Percentiles rank a stretch among this genome's conserved stretches.
Evolutionary conservation across 1,139 yeast genomes (phyloP).

Genomic region (Pichia sp.): DNA sequence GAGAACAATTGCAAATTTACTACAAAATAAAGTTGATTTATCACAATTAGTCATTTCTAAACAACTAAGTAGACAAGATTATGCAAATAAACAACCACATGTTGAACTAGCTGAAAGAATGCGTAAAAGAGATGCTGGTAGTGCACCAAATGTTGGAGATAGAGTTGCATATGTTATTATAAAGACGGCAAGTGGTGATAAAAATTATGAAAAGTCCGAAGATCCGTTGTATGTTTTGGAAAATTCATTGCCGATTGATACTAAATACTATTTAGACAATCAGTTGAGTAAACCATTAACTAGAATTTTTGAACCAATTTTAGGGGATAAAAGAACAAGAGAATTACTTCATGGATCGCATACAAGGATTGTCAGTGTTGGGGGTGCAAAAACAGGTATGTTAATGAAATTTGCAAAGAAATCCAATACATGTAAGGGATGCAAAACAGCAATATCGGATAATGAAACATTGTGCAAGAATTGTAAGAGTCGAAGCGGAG

Average conservation of each 20-base stretch:
- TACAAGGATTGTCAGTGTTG: conserved; percentile 68
- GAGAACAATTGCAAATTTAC: conserved; percentile 78
- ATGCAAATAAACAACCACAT: conserved; percentile 95
- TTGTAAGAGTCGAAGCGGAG: conserved; percentile 71
- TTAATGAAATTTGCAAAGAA: conserved; percentile 88
- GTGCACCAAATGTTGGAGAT: conserved; percentile 95
- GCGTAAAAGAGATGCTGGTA: conserved; percentile 94
- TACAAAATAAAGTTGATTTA: conserved; percentile 87
- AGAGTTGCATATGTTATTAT: conserved; percentile 96
- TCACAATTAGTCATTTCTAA: conserved; percentile 93
- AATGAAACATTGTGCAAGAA: conserved; percentile 64
- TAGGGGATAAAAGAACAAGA: conserved; percentile 79
- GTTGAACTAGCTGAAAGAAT: conserved; percentile 93
- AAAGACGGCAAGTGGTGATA: conserved; percentile 68
- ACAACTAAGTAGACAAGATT: conserved; percentile 82
- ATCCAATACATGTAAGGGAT: conserved; percentile 81
- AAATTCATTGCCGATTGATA: conserved; percentile 87
- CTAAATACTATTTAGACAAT: conserved; percentile 87
- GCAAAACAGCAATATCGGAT: conserved; percentile 64
- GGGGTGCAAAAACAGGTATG: conserved; percentile 52
- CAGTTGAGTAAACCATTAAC: conserved; percentile 89
- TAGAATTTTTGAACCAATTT: conserved; percentile 91
- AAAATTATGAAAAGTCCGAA: conserved; percentile 92
- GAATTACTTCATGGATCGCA: conserved; percentile 76
- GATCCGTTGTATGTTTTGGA: conserved; percentile 93